Percentiles rank a stretch among this genome's conserved stretches.
phyloP scores from a whole-genome alignment of 2,329 filamentous ascomycete genomes.

The Anthostomella pinea region DNA sequence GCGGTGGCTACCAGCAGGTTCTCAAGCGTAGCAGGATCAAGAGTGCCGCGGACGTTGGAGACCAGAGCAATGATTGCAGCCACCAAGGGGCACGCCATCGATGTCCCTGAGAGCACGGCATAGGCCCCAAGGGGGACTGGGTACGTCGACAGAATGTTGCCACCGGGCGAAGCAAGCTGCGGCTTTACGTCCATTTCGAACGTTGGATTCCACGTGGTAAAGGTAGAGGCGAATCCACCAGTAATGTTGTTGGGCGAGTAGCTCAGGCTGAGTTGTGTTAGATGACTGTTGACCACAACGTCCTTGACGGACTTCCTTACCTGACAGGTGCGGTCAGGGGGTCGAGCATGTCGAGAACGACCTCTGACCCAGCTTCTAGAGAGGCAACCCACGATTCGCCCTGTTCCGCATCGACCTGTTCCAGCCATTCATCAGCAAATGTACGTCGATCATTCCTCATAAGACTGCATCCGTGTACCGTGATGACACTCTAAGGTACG shows the following conservation, averaged over 20 bases:
- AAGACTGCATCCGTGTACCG: no score
- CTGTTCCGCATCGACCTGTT: slow-evolving; percentile 34
- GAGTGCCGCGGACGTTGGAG: slow-evolving; percentile 48
- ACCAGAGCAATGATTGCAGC: slow-evolving; percentile 55
- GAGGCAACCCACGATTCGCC: slow-evolving; percentile 44
- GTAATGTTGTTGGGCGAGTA: slow-evolving; percentile 39
- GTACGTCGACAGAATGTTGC: slow-evolving; percentile 57
- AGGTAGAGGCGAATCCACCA: slow-evolving; percentile 51
- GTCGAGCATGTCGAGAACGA: slow-evolving; percentile 44
- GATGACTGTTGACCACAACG: not conserved
- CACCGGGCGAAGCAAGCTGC: slow-evolving; percentile 54
- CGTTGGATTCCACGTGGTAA: slow-evolving; percentile 59
- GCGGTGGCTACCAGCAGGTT: slow-evolving; percentile 29
- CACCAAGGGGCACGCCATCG: slow-evolving; percentile 57
- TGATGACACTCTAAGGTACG: no score
- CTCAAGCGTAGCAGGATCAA: slow-evolving; percentile 48
- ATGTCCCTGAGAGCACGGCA: slow-evolving; percentile 53
- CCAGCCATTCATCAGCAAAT: slow-evolving; percentile 1
- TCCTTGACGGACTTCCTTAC: slow-evolving; percentile 16
- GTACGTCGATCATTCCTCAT: no score
- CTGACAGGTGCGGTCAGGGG: slow-evolving; percentile 33
- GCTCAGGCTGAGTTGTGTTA: slow-evolving; percentile 32
- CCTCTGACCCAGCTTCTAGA: slow-evolving; percentile 41
- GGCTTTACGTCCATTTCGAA: slow-evolving; percentile 58
- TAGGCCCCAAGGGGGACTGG: slow-evolving; percentile 47